phyloP scores from a whole-genome alignment of 1,139 yeast species.

The Blastobotrys indianensis region DNA sequence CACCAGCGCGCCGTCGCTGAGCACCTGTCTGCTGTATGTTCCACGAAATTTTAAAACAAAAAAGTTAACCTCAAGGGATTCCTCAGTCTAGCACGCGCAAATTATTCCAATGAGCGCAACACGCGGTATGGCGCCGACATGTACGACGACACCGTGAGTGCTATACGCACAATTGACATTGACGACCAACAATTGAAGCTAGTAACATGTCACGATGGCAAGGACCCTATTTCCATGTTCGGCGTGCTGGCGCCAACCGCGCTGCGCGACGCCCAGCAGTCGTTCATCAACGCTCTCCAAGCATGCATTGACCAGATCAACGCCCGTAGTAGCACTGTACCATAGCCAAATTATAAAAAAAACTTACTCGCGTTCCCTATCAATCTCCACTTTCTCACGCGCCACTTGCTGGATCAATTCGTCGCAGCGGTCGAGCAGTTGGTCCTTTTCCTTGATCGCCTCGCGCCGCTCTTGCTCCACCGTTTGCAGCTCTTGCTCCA shows the following conservation, averaged over 20 bases:
- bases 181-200: too few species aligned
- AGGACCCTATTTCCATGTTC: constrained; percentile 46
- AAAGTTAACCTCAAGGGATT: constrained; percentile 22
- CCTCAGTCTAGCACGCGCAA: constrained; percentile 32
- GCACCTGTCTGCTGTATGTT: constrained; percentile 14
- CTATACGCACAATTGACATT: constrained; percentile 12
- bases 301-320: constrained; percentile 33
- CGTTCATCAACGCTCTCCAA: constrained; percentile 35
- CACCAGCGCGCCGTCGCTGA: constrained; percentile 11
- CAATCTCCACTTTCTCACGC: constrained; percentile 40
- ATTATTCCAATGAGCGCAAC: constrained; percentile 21
- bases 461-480: constrained; percentile 56
- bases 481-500: constrained; percentile 56
- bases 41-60: background rate
- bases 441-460: constrained; percentile 62
- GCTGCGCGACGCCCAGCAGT: constrained; percentile 38
- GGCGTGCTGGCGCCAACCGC: constrained; percentile 46
- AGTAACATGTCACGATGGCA: constrained; percentile 1
- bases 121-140: constrained; percentile 27
- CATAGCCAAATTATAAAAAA: background rate
- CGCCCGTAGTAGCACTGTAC: background rate
- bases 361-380: constrained; percentile 13
- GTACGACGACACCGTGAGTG: constrained; percentile 30
- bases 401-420: constrained; percentile 60
- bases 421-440: constrained; percentile 60